Base-by-base conservation (phyloP, 805 yeast genomes). In the Pichia thaimueangensis region DNA sequence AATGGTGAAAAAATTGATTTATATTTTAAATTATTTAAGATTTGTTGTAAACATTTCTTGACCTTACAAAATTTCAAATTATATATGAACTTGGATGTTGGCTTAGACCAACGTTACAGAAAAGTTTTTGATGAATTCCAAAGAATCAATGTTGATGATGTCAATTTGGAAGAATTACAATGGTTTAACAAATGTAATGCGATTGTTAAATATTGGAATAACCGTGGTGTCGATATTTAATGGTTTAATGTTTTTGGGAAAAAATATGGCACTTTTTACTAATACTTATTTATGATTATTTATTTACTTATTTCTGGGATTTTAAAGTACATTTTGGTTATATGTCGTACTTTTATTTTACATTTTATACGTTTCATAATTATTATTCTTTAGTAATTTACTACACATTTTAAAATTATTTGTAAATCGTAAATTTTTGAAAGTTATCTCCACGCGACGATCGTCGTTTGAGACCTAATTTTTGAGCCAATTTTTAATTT, bases 21-120 rank as follows among this genome's bases (percentile, higher is more conserved):
- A 22, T 80, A 78, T 54, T 69, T 75, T 58, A 66, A 73, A 33
- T 60, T 80, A 41, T 74, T 78, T 48, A 71, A 73, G 48, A 51
- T 66, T 28, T 78, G 70, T 43, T 67, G 72, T 13, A 67, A 67
- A n/a, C 69, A 64, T 49, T 71, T 75, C 47, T 57, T 69, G 47
- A 67, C 64, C 39, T 51, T 69, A 12, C 62, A 66, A 35, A 74
- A 71, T 49, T 62, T 67, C 39, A 65, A 68, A 28, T 60, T 69
- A 33, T 60, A 71, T 42, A 65, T 69, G 34, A 57, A 65, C 4
- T 65, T 67, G 29, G 74, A 73, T 17, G 63, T 67, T 24, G 62
- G 64, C 13, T 60, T 67, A 45, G 70, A 68, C 47, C 58, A 64
- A 30, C 67, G 56, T 51, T 50, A 57, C 56, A 47, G 67, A 46